Evolutionary conservation across 1,284 basidiomycete genomes (phyloP), one percentile per base, ranked within the genome.

Genomic region (Hemileia vastatrix): DNA sequence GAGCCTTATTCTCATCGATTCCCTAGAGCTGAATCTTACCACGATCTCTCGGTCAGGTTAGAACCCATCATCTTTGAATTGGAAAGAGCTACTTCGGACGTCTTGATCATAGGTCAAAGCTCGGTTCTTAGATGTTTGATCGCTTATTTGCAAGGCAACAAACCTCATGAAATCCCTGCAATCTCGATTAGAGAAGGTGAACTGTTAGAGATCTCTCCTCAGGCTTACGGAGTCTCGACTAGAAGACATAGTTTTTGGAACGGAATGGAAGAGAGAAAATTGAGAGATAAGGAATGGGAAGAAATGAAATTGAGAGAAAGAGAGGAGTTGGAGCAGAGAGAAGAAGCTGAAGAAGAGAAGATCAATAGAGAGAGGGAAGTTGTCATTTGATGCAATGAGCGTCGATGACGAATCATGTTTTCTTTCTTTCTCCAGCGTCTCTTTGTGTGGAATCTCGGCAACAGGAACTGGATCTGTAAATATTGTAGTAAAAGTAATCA

Each of bases 91-190:
- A 82, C 84, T 69, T 84, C 87, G 68, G 88, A 91, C 75, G 79
- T 78, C 47, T 70, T 78, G 53, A 86, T 87, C 72, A 84, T 87
- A 64, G 87, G 86, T 0, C 89, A 91, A 73, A 91, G 91, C 3
- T 94, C 90, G 15, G 94, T 98, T 72, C 93, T 98, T 71, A 86
- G 95, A 24, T 98, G 94, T 77, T 81, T 98, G 40, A 79, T 81
- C 57, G 77, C 78, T 32, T 92, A 91, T 76, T 84, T 92, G 65
- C 92, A 96, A 68, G 94, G 94, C 2, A 81, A 96, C 2, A 91
- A 92, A 15, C 90, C 93, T 0, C 86, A 86, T 36, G 94, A 98
- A 76, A 95, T 98, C 45, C 95, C 95, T 0, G 90, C 90, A 1
- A 93, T 98, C 62, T 92, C 96, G 76, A 87, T 98, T n/a, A n/a